Base-by-base conservation (phyloP, 2,329 filamentous ascomycete species). In the Lecanicillium sp. region DNA sequence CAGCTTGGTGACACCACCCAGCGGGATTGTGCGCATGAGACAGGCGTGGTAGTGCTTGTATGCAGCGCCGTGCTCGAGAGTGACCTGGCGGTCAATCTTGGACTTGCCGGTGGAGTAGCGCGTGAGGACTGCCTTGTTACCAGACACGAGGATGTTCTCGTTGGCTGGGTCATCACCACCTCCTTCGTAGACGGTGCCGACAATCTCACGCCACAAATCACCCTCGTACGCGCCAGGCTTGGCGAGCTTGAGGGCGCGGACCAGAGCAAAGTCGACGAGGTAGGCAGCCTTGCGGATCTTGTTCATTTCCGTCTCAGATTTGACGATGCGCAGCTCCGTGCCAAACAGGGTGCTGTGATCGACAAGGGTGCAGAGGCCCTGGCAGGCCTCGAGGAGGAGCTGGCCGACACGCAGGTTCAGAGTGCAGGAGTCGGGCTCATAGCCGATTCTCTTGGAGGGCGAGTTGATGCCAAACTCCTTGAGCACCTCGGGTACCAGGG, bases 21-120 rank as follows among this genome's bases (percentile, higher is more conserved):
- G n/a, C 13, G 52, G 55, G 28, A 58, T 58, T 6, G 53, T 57
- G 12, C 55, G 50, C 55, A 58, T 58, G 22, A 58, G 36, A 34
- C 53, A 57, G 3, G 52, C 53, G 41, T 58, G 54, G 33, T 58
- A 59, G 43, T 58, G 55, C 41, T 59, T 58, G 41, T 57, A 58
- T 10, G 46, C 51, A 5, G 52, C 55, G 14, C 53, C 56, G 44
- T 58, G 54, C 44, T 58, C 56, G 10, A 55, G 49, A 3, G 56
- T 58, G 18, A 58, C 41, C 37, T 58, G 56, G 10, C 56, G 47
- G 31, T 57, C 54, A 31, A 59, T 56, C 37, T 41, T 49, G 39
- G 49, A 42, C 25, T 55, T 56, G 8, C 54, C 54, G 4, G 54
- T 54, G 1, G 54, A 57, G 31, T 57, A 57, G 10, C 54, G 51